Evolutionary conservation across 73 alveolate genomes (phyloP).

Genomic region (Tetrahymena borealis): DNA sequence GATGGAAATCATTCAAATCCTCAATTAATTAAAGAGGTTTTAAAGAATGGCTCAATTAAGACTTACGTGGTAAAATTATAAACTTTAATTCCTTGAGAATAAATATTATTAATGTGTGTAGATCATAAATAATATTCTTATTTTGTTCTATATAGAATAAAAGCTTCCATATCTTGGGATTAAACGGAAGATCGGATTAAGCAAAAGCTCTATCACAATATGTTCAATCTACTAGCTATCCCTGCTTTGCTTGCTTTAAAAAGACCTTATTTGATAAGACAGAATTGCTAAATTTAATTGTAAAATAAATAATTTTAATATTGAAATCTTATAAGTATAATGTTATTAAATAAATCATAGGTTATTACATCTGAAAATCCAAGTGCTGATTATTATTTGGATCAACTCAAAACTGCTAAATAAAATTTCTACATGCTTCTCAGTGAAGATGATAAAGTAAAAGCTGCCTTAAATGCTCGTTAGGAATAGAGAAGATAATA

Average conservation of each 20-base stretch:
- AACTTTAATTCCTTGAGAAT: too few relatives aligned
- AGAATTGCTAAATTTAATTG: neutral
- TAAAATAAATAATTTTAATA: neutral
- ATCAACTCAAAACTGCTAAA: neutral
- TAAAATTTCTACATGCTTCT: neutral
- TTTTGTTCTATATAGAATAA: neutral
- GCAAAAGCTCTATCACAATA: neutral
- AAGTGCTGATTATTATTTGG: neutral
- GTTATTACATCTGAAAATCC: neutral
- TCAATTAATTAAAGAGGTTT: neutral
- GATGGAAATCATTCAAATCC: neutral
- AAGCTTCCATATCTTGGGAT: neutral
- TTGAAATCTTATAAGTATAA: neutral
- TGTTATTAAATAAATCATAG: neutral
- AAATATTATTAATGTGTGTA: neutral
- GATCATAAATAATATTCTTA: neutral
- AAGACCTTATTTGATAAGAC: neutral
- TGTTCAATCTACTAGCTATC: neutral
- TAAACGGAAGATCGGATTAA: neutral
- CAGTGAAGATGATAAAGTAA: neutral
- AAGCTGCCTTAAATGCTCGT: neutral
- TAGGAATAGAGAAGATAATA: neutral
- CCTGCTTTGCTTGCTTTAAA: neutral
- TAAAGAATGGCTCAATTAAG: neutral
- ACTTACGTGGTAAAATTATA: neutral